Evolutionary conservation across 2,329 filamentous ascomycete genomes (phyloP).

Genomic region (Alternaria dauci): DNA sequence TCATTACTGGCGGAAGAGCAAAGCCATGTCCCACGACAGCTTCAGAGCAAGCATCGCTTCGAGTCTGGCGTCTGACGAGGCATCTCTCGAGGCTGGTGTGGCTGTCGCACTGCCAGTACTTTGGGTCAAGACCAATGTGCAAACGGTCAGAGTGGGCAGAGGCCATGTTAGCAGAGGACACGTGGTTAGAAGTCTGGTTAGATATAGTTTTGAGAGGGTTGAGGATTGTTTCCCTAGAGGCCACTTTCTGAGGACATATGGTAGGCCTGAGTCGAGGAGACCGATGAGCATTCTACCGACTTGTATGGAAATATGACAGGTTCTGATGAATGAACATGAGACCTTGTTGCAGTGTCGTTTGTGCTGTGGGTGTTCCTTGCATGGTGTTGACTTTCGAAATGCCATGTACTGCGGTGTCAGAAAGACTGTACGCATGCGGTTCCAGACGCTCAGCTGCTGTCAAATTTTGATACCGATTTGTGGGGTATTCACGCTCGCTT

Average conservation of each 20-base stretch:
- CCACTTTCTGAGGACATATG: constrained; percentile 10
- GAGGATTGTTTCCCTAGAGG: constrained; percentile 13
- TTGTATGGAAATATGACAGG: constrained; percentile 3
- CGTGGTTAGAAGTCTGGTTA: constrained; percentile 9
- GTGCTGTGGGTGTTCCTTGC: background rate
- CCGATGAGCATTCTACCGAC: background rate
- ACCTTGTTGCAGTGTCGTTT: background rate
- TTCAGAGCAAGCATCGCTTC: constrained; percentile 6
- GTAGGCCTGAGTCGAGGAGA: constrained; percentile 5
- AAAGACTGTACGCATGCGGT: too few species aligned
- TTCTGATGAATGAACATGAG: background rate
- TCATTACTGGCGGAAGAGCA: constrained; percentile 2
- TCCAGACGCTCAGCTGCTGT: too few species aligned
- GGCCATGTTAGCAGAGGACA: constrained; percentile 13
- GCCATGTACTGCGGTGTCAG: background rate
- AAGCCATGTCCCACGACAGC: background rate
- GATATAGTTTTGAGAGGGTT: constrained; percentile 9
- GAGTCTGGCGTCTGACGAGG: constrained; percentile 7
- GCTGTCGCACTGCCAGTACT: constrained; percentile 11
- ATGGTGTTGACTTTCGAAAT: background rate
- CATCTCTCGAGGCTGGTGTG: constrained; percentile 6
- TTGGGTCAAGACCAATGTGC: constrained; percentile 10
- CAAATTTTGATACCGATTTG: too few species aligned
- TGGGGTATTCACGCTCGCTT: background rate
- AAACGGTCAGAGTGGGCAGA: constrained; percentile 9